Evolutionary conservation across 768 basidiomycete species (phyloP), one percentile per base, ranked within the genome.

Genomic region (Boletus speciosus): DNA sequence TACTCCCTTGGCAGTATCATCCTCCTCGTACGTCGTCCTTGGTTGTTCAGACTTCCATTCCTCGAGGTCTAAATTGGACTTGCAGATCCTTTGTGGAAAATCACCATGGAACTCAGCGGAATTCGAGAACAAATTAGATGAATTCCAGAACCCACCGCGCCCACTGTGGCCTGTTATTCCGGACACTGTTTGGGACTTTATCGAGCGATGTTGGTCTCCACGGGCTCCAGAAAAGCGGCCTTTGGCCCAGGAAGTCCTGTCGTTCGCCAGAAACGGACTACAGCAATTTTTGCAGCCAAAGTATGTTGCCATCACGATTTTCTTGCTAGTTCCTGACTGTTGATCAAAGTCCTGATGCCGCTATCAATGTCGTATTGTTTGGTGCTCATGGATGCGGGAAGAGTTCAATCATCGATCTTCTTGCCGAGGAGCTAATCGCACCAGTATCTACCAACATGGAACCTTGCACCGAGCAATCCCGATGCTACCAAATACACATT

Each of bases 381-480:
- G 63, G 63, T 36, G 23, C 52, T 34, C 35, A 40, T 21, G 63
- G 63, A 4, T 51, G 49, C 10, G 60, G 63, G 4, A 64, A 62
- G 43, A 64, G 63, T 27, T 64, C 63, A 0, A 32, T 64, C 19
- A 43, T 64, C 41, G 65, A 65, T 36, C 43, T 64, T 23, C 49
- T 65, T 32, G 51, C 60, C 3, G 1, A 29, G 29, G 64, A 56
- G 2, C 40, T 57, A 3, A 25, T 55, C 1, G 74, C 74, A 3
- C 31, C 31, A 1, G 61, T 64, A 4, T 71, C 69, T 4, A 58
- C 53, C n/a, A 41, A 57, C 7, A 62, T 61, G 1, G 40, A 32
- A 0, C 70, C 71, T 6, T 72, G 67, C 38, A 78, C 76, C 1
- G 61, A 71, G 21, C 27, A 52, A 4, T 61, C 52, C 37, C 49